Evolutionary conservation across 495 filamentous ascomycete species (phyloP).

Genomic region (Xylaria scruposa): DNA sequence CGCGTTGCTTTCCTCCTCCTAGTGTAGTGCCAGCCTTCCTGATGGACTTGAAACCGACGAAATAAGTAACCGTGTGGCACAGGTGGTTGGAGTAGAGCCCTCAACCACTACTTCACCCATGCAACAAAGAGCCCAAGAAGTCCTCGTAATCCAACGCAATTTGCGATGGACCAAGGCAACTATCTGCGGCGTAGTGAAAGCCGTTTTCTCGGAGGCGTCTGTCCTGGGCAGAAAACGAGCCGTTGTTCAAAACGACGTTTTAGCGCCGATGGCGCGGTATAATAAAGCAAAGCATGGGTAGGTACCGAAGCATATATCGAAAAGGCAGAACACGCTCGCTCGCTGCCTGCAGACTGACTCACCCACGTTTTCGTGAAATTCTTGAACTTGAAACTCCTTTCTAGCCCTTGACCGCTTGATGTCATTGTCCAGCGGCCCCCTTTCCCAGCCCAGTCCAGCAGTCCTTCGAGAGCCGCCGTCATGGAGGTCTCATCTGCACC

Average conservation of each 20-base stretch:
- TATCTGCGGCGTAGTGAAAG: not conserved
- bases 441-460: slow-evolving; percentile 39
- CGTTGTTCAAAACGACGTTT: not conserved
- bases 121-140: slow-evolving; percentile 7
- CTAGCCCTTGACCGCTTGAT: slow-evolving; percentile 57
- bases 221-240: slow-evolving; percentile 21
- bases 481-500: slow-evolving; percentile 40
- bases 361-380: slow-evolving; percentile 69
- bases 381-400: slow-evolving; percentile 67
- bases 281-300: not conserved
- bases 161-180: not conserved
- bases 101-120: slow-evolving; percentile 10
- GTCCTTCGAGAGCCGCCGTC: slow-evolving; percentile 30
- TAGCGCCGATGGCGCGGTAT: slow-evolving; percentile 13
- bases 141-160: not conserved
- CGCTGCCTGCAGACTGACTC: slow-evolving; percentile 38
- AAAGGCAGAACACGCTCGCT: slow-evolving; percentile 19
- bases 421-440: slow-evolving; percentile 60
- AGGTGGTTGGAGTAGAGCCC: slow-evolving; percentile 5
- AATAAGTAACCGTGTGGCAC: slow-evolving; percentile 18
- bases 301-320: slow-evolving; percentile 14
- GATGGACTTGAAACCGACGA: slow-evolving; percentile 2
- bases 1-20: not conserved
- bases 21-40: not conserved
- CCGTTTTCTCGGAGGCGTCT: not conserved